Conservation (phyloP, 192 early-diverging fungal species). For the Backusella psychrophila region DNA sequence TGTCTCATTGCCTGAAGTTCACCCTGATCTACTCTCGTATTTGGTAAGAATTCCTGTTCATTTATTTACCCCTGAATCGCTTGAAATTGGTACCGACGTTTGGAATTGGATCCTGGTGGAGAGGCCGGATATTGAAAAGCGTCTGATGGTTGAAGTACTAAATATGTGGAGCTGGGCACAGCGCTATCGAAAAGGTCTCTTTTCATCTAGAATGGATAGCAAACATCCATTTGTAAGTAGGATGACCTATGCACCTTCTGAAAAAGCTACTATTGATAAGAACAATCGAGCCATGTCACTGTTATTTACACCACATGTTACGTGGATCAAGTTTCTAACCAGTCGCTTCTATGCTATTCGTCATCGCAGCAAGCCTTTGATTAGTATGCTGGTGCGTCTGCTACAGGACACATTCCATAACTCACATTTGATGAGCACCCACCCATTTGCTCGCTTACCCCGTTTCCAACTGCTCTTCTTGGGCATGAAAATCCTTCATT, state of each 20-base stretch:
- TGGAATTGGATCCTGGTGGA: conserved; percentile 90
- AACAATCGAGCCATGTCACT: conserved; percentile 55
- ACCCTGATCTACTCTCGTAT: conserved; percentile 72
- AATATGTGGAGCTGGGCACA: conserved; percentile 81
- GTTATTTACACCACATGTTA: conserved; percentile 70
- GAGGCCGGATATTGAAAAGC: conserved; percentile 63
- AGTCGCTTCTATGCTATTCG: conserved; percentile 83
- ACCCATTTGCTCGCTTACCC: conserved; percentile 71
- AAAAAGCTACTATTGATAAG: conserved; percentile 63
- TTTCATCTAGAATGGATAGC: conserved; percentile 53
- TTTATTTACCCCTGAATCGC: conserved; percentile 69
- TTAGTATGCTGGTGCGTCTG: conserved; percentile 71
- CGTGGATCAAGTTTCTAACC: conserved; percentile 83
- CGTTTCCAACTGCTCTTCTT: conserved; percentile 76
- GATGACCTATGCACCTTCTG: conserved; percentile 91
- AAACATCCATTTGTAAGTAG: conserved; percentile 79
- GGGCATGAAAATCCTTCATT: conserved; percentile 71
- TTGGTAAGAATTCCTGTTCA: conserved; percentile 87
- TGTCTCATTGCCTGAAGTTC: conserved; percentile 41
- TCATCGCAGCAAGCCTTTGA: conserved; percentile 66
- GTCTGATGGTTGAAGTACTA: conserved; percentile 82
- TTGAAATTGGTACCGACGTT: conserved; percentile 78
- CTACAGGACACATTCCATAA: conserved; percentile 72
- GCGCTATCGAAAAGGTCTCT: conserved; percentile 80
- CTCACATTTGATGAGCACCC: conserved; percentile 48